These are phyloP conservation scores for Phalaenopsis aphrodite DNA, from an alignment of 106 monocot genomes.

Conservation along the genomic window DNA sequence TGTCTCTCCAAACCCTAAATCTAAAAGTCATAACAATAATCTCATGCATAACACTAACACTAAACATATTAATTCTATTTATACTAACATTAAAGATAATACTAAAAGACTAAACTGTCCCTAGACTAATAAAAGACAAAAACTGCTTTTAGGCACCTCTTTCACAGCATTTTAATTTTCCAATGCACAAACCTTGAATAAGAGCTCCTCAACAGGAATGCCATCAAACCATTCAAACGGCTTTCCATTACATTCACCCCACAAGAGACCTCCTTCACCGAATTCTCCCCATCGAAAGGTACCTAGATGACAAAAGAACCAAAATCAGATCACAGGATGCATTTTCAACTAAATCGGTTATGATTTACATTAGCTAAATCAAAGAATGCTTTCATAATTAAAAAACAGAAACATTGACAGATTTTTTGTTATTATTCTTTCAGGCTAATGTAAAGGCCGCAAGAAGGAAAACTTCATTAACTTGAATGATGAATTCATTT, in stretches of 20 bases:
- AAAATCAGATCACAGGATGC: neutral
- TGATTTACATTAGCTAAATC: neutral
- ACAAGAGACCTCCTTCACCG: conserved; percentile 91
- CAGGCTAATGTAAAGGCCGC: neutral
- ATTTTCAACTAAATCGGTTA: neutral
- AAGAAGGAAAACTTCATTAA: neutral
- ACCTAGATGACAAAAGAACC: conserved; percentile 30
- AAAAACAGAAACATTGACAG: neutral
- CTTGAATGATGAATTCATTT: neutral
- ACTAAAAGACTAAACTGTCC: too few relatives aligned
- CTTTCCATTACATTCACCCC: conserved; percentile 94
- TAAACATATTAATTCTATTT: too few relatives aligned
- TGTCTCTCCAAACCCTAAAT: too few relatives aligned
- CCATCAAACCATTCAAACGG: conserved; percentile 94
- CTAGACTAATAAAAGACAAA: neutral
- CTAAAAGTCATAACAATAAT: too few relatives aligned
- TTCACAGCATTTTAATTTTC: neutral
- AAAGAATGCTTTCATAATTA: neutral
- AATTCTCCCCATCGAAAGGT: conserved; percentile 94
- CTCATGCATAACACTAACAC: too few relatives aligned
- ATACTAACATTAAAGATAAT: too few relatives aligned
- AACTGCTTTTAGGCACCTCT: neutral
- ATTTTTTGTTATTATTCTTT: neutral
- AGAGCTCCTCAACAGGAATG: conserved; percentile 60
- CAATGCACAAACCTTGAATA: conserved; percentile 56